phyloP scores from a whole-genome alignment of 345 rosid genomes.

The Euphorbia pulcherrima region DNA sequence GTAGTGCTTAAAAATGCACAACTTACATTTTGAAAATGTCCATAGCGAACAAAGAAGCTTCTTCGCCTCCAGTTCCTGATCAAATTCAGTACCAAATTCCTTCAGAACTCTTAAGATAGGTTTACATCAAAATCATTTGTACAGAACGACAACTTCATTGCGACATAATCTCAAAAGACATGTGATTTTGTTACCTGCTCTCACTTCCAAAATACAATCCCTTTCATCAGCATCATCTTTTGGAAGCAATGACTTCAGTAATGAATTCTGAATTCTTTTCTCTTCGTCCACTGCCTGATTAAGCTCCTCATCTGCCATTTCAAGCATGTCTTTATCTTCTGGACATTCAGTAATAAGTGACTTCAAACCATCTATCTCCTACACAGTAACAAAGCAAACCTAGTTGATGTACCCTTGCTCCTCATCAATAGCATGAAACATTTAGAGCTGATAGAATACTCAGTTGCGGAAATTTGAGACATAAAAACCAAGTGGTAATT shows the following conservation, averaged over 20 bases:
- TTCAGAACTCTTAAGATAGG: neutral
- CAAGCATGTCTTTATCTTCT: constrained; percentile 73
- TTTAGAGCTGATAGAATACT: neutral
- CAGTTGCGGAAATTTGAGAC: neutral
- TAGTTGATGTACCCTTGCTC: neutral
- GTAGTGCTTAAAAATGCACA: constrained; percentile 1
- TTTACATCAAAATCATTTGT: constrained; percentile 1
- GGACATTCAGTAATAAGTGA: constrained; percentile 57
- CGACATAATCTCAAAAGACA: neutral
- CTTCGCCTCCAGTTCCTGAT: constrained; percentile 91
- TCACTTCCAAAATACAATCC: constrained; percentile 93
- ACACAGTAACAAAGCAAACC: constrained; percentile 14
- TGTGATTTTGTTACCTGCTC: constrained; percentile 62
- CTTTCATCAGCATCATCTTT: constrained; percentile 98
- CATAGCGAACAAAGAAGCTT: constrained; percentile 95
- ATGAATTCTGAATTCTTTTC: constrained; percentile 60
- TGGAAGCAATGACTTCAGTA: constrained; percentile 84
- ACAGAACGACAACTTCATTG: constrained; percentile 3
- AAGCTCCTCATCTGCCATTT: constrained; percentile 70
- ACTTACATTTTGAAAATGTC: constrained; percentile 85
- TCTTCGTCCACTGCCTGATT: constrained; percentile 53
- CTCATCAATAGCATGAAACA: neutral
- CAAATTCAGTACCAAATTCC: constrained; percentile 13
- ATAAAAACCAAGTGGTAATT: neutral
- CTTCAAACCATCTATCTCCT: constrained; percentile 78